Evolutionary conservation across 2,329 filamentous ascomycete genomes (phyloP).

Genomic region (Pestalotiopsis sp.): DNA sequence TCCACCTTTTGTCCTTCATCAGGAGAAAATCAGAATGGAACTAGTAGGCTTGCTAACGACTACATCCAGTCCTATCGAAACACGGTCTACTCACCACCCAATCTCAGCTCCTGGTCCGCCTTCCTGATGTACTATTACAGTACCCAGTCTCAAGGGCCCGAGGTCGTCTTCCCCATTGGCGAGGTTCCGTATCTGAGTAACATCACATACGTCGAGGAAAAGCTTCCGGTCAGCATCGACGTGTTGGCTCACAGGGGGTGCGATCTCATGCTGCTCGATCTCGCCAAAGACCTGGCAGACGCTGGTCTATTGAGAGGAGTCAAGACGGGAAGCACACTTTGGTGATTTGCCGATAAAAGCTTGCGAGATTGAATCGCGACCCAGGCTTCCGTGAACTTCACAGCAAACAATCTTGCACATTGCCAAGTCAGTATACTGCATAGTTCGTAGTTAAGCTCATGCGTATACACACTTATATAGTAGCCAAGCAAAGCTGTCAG

Average conservation of each 20-base stretch:
- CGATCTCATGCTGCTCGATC: conserved; percentile 1
- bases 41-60: neutral
- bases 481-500: too few relatives aligned
- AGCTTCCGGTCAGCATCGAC: neutral
- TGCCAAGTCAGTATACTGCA: neutral
- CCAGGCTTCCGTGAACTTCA: neutral
- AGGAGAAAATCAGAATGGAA: neutral
- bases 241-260: neutral
- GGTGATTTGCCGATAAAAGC: neutral
- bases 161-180: neutral
- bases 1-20: neutral
- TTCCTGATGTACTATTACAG: neutral
- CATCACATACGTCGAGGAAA: neutral
- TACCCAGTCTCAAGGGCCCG: neutral
- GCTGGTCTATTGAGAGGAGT: neutral
- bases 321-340: neutral
- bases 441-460: neutral
- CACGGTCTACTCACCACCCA: neutral
- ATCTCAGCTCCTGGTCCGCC: neutral
- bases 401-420: neutral
- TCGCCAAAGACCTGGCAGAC: neutral
- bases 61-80: neutral
- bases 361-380: neutral
- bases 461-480: too few relatives aligned
- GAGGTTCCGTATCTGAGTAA: neutral